Conservation (phyloP, 2,329 filamentous ascomycete species). For the Basipetospora sp. region DNA sequence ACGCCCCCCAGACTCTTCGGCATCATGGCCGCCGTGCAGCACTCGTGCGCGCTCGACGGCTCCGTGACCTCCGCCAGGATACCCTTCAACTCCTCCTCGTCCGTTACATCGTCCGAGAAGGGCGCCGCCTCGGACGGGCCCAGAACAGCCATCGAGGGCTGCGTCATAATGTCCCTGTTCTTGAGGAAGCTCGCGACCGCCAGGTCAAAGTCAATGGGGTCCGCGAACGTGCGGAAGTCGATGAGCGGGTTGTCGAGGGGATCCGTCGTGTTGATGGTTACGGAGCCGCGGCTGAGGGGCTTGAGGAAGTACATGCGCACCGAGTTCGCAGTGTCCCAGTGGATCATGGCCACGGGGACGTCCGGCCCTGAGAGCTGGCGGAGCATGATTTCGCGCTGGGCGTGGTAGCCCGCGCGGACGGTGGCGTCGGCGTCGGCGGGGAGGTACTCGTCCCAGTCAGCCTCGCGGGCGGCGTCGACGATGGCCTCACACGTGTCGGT, state of each 20-base stretch:
- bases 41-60: conserved; percentile 8
- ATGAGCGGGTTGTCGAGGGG: conserved; percentile 20
- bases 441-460: conserved; percentile 20
- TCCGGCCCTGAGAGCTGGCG: conserved; percentile 15
- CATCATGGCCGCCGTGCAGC: conserved; percentile 31
- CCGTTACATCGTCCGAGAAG: conserved; percentile 12
- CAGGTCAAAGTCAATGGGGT: conserved; percentile 23
- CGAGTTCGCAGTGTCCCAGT: conserved; percentile 18
- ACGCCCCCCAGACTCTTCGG: conserved; percentile 29
- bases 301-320: conserved; percentile 21
- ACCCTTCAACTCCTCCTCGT: conserved; percentile 14
- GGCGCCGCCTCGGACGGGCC: conserved; percentile 16
- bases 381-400: conserved; percentile 20
- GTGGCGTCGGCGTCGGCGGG: conserved; percentile 18
- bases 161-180: conserved; percentile 19
- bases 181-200: background rate
- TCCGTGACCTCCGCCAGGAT: conserved; percentile 9
- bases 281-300: conserved; percentile 24
- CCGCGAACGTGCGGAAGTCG: conserved; percentile 23
- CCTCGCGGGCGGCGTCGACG: conserved; percentile 10
- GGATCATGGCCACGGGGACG: conserved; percentile 14
- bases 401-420: conserved; percentile 23
- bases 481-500: conserved; percentile 13
- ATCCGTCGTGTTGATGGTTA: conserved; percentile 22
- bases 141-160: conserved; percentile 16